Evolutionary conservation across 2,329 filamentous ascomycete species (phyloP).

Genomic region (Lasiodiplodia sp.): DNA sequence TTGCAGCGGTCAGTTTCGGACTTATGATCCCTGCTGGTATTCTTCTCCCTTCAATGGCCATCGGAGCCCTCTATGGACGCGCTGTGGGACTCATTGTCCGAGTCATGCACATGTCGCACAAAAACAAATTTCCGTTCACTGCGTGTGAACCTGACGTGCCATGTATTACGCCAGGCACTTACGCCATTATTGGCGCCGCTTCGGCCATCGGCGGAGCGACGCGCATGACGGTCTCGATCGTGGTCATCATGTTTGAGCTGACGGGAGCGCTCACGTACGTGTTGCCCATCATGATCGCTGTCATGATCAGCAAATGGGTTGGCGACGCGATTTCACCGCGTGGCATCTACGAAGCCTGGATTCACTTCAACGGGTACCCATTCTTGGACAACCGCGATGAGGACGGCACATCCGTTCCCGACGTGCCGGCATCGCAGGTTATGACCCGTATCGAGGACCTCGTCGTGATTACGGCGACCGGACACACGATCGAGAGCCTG

Average conservation of each 20-base stretch:
- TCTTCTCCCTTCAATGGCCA: conserved; percentile 93
- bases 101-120: conserved; percentile 82
- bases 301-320: conserved; percentile 98
- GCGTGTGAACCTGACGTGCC: conserved; percentile 84
- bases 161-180: conserved; percentile 93
- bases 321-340: conserved; percentile 92
- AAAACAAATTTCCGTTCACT: conserved; percentile 77
- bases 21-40: conserved; percentile 95
- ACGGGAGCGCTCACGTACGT: conserved; percentile 96
- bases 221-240: conserved; percentile 95
- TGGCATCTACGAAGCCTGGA: conserved; percentile 98
- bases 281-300: conserved; percentile 97
- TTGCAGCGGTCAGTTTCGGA: conserved; percentile 89
- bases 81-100: conserved; percentile 89
- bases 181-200: conserved; percentile 94
- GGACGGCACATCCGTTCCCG: conserved; percentile 70
- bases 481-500: conserved; percentile 83
- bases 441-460: conserved; percentile 95
- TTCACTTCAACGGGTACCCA: conserved; percentile 93
- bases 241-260: conserved; percentile 99
- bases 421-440: conserved; percentile 83
- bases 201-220: conserved; percentile 94
- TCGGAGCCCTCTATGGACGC: conserved; percentile 88
- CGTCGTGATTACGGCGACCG: conserved; percentile 83
- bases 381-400: conserved; percentile 79